Evolutionary conservation across 2,329 filamentous ascomycete genomes (phyloP), one percentile per base, ranked within the genome.

Genomic region (Clonostachys rhizophaga): DNA sequence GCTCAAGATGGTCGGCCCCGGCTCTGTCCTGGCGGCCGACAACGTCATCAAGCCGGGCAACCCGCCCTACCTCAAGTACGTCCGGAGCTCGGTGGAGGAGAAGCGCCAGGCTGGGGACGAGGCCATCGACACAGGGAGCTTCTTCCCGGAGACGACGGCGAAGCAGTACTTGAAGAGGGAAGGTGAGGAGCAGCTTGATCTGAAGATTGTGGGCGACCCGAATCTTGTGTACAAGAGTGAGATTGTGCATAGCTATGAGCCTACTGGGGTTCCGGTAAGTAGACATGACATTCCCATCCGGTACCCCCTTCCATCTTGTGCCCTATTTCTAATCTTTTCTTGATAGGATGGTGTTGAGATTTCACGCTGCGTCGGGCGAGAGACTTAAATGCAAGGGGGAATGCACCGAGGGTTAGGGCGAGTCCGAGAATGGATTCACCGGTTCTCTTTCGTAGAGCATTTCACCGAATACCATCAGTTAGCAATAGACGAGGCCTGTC

Each of bases 11-110:
- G 71, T 94, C 4, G 71, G 69, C 0, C 72, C 76, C 0, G 87
- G 87, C 0, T 78, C 77, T 1, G 75, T 87, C 0, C 65, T 87
- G 17, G 83, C 78, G 1, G 86, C 85, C 2, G 85, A 89, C 58
- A 89, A 89, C 58, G 71, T 88, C 45, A 79, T 89, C 57, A 81
- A 80, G 57, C 85, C 85, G 2, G 86, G 85, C 1, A 88, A 87
- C 54, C 85, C 85, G 5, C 78, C 78, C 2, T 89, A 89, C 56
- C 65, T 87, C 42, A 78, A 83, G 54, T 91, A 89, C 54, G 85
- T 91, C 42, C 71, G 85, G 47, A 81, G 78, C 52, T 80, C 71
- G 33, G 78, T 85, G 3, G 70, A 75, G 37, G 69, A 86, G 64
- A 54, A 47, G 41, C 49, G 36, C 17, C 17, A 18, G 36, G 10